Evolutionary conservation across 73 alveolate species (phyloP), one percentile per base, ranked within the genome.

Genomic region (Symbiodinium pilosum): DNA sequence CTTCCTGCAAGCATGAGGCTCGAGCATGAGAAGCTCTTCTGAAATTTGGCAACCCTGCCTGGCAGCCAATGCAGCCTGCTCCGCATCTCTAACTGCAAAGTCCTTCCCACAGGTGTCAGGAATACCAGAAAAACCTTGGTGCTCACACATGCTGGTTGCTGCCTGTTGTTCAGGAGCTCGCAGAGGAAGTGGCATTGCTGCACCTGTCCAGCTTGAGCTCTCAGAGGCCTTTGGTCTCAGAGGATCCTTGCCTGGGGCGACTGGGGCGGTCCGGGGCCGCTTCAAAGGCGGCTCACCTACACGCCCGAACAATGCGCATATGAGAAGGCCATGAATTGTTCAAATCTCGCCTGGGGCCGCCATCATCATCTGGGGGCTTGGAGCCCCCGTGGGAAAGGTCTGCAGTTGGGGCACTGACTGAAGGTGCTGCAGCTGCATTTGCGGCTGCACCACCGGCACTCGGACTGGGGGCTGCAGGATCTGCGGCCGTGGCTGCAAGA

Each of bases 51-150:
- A 16, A 30, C 73, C 34, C 38, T 32, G 81, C 81, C 81, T 64
- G 38, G 81, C 81, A 28, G 81, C 81, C 81, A 64, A n/a, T 4
- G 81, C 81, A n/a, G 81, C 81, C 81, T 64, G 81, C 81, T 64
- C 81, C 12, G 81, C 81, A 64, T 64, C 81, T 28, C 30, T 64
- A 64, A n/a, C 81, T 64, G 81, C 81, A 38, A 64, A 64, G 81
- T 64, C 81, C 81, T 64, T 32, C 6, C 59, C 59, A 6, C 6
- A 47, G 59, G 59, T 14, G 59, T 14, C 14, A 9, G 59, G 59
- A 14, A 47, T 47, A 14, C 59, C 59, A 47, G 59, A 47, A 47
- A n/a, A n/a, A n/a, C n/a, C n/a, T n/a, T n/a, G n/a, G n/a, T n/a
- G n/a, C n/a, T n/a, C n/a, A n/a, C n/a, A n/a, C n/a, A n/a, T n/a